Base-by-base conservation (phyloP, 2,329 filamentous ascomycete species). In the Akanthomyces lecanii region DNA sequence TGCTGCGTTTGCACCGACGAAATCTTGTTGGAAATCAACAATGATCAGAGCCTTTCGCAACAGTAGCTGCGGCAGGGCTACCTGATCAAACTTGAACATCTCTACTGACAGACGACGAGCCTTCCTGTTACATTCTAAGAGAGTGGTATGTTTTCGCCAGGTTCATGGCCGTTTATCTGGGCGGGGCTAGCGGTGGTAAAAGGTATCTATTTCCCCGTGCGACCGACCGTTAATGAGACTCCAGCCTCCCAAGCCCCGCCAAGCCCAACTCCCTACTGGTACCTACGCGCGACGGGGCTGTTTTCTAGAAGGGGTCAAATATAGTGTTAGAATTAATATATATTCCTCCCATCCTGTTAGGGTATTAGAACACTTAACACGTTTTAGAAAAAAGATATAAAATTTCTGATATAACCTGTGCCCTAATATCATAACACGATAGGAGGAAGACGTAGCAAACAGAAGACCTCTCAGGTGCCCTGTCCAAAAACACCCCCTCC, bases 11-110 rank as follows among this genome's bases (percentile, higher is more conserved):
- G 84, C 77, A 7, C 85, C 81, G 63, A 96, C 78, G 70, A 98
- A 97, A 73, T 97, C 94, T 69, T 96, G 92, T 72, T 98, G 95
- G 42, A 96, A 85, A 70, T 97, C 94, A 66, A 97, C 82, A 21
- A 96, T 78, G 23, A 98, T 79, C 50, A 99, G 81, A 1, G 91
- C 94, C 76, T 84, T 85, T 58, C 86, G 81, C 10, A 85, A 85
- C 36, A 76, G 78, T 59, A 89, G 75, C 55, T 82, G 76, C 12
- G 86, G 86, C 23, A 88, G 77, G 42, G 79, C 77, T 52, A 81
- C 74, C 45, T 79, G 75, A 68, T 86, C 82, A 72, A 88, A 85
- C 65, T 82, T 72, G 70, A 88, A 85, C 77, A 85, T 84, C 65
- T 48, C 48, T 25, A 30, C 25, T 21, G 11, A 21, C 14, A 33